Evolutionary conservation across 257 asterid genomes (phyloP).

Genomic region (Nicotiana sylvestris): DNA sequence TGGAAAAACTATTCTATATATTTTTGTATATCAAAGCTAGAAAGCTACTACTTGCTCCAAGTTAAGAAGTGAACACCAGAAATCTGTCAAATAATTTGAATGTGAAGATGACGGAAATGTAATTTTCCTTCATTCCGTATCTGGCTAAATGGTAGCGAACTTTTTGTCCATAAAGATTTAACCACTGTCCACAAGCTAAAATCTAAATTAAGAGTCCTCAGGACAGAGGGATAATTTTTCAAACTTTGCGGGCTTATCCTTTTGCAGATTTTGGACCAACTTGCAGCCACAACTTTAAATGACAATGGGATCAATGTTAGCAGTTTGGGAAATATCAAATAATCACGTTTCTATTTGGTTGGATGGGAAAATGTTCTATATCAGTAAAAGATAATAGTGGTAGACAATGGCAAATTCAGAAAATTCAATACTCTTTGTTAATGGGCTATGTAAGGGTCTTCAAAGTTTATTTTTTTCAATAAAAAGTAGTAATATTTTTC

Average conservation of each 20-base stretch:
- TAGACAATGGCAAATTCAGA: too few relatives aligned
- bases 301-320: neutral
- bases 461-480: too few relatives aligned
- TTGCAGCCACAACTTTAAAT: neutral
- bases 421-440: too few relatives aligned
- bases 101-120: neutral
- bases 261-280: neutral
- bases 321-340: neutral
- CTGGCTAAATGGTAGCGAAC: neutral
- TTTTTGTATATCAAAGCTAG: neutral
- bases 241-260: neutral
- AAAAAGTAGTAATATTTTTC: too few relatives aligned
- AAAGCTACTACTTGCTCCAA: neutral
- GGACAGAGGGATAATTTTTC: neutral
- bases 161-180: neutral
- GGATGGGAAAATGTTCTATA: neutral
- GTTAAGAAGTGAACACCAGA: neutral
- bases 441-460: too few relatives aligned
- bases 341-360: neutral
- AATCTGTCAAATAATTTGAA: neutral
- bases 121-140: neutral
- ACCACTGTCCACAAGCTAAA: neutral
- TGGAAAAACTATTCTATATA: neutral
- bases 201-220: neutral
- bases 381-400: neutral